phyloP scores from a whole-genome alignment of 805 yeast species.

The Phaffomyces thermotolerans region DNA sequence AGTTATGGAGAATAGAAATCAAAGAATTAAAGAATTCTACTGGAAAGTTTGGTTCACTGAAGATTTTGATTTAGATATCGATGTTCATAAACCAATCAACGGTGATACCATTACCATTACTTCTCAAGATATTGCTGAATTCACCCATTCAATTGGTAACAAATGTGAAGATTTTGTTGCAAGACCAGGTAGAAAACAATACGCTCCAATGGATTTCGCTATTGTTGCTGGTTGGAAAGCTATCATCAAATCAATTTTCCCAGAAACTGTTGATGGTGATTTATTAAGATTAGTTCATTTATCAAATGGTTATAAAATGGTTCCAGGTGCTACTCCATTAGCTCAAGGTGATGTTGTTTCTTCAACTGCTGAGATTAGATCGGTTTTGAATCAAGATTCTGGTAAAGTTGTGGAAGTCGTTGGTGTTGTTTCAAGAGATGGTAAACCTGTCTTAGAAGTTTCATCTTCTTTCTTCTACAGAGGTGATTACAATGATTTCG shows the following conservation, averaged over 20 bases:
- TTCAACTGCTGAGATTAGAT: slow-evolving; percentile 75
- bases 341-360: slow-evolving; percentile 81
- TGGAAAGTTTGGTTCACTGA: slow-evolving; percentile 93
- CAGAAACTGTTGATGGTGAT: slow-evolving; percentile 93
- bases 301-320: slow-evolving; percentile 89
- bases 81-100: slow-evolving; percentile 61
- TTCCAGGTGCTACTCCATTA: slow-evolving; percentile 86
- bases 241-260: slow-evolving; percentile 97
- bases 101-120: slow-evolving; percentile 67
- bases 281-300: slow-evolving; percentile 88
- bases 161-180: slow-evolving; percentile 92
- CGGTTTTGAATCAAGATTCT: slow-evolving; percentile 83
- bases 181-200: slow-evolving; percentile 73
- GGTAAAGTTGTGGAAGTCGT: slow-evolving; percentile 96
- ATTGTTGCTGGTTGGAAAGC: slow-evolving; percentile 98
- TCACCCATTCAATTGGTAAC: slow-evolving; percentile 96
- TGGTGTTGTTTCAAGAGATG: slow-evolving; percentile 77
- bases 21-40: slow-evolving; percentile 90
- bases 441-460: slow-evolving; percentile 83
- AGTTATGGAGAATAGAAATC: slow-evolving; percentile 83
- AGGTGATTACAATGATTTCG: slow-evolving; percentile 82
- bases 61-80: slow-evolving; percentile 56
- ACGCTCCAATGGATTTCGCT: slow-evolving; percentile 99
- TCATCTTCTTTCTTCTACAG: slow-evolving; percentile 94
- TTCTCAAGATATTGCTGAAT: slow-evolving; percentile 75